Percentiles rank a stretch among this genome's conserved stretches.
Evolutionary conservation across 139 green algal genomes (phyloP).

Genomic region (Coelastrella sp.): DNA sequence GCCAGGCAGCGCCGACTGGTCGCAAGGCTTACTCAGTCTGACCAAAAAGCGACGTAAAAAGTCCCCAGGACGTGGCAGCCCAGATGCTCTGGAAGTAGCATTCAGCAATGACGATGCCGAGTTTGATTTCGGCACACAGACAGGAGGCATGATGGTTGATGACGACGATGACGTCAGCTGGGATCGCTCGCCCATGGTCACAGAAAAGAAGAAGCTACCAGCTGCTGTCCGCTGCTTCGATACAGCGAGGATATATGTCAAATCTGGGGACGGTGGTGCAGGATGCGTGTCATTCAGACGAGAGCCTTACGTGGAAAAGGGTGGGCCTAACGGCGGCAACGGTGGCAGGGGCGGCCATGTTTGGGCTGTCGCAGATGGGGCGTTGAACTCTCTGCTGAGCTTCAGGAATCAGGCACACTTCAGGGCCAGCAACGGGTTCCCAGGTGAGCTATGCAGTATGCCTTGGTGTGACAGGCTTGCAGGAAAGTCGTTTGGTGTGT

Average conservation of each 20-base stretch:
- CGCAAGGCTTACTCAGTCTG: slow-evolving; percentile 10
- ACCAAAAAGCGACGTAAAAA: slow-evolving; percentile 44
- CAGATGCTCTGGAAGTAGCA: background rate
- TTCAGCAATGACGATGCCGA: background rate
- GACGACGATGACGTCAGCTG: background rate
- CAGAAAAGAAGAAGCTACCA: slow-evolving; percentile 68
- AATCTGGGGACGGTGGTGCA: slow-evolving; percentile 92
- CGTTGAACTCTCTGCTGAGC: slow-evolving; percentile 81
- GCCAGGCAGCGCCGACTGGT: slow-evolving; percentile 36
- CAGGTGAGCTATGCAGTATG: slow-evolving; percentile 36
- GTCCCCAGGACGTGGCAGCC: background rate
- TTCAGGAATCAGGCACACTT: slow-evolving; percentile 86
- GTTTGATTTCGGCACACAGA: background rate
- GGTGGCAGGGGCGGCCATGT: slow-evolving; percentile 91
- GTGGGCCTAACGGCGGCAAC: slow-evolving; percentile 93
- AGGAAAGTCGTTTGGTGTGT: background rate
- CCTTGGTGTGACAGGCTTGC: background rate
- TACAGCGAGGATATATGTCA: slow-evolving; percentile 92
- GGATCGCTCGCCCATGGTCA: slow-evolving; percentile 13
- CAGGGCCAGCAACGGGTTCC: slow-evolving; percentile 53
- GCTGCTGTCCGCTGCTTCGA: slow-evolving; percentile 95
- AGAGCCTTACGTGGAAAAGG: slow-evolving; percentile 96
- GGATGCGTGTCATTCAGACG: slow-evolving; percentile 96
- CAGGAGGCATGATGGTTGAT: slow-evolving; percentile 7
- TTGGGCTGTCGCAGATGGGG: slow-evolving; percentile 82